Evolutionary conservation across 768 basidiomycete species (phyloP).

Genomic region (Cyclocybe cylindracea): DNA sequence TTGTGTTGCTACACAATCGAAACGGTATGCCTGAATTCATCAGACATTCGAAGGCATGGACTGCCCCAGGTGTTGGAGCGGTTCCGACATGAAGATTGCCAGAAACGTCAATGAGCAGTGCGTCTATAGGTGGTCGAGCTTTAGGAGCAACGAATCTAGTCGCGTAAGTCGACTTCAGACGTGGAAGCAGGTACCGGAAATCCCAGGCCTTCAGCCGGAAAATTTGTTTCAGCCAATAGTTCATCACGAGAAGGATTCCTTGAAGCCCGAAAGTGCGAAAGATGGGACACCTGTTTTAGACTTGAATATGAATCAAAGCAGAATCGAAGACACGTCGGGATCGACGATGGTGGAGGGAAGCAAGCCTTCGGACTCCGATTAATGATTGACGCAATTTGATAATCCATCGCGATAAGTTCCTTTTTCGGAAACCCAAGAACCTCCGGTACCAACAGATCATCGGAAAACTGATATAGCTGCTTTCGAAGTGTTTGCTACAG

Average conservation of each 20-base stretch:
- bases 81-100: slow-evolving; percentile 64
- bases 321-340: no score
- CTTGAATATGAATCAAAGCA: no score
- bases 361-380: no score
- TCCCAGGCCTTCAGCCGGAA: not conserved
- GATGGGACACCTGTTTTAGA: not conserved
- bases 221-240: not conserved
- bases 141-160: not conserved
- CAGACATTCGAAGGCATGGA: slow-evolving; percentile 41
- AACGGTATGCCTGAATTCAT: slow-evolving; percentile 38
- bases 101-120: slow-evolving; percentile 65
- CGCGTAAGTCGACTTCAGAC: not conserved
- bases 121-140: slow-evolving; percentile 42
- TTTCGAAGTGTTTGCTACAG: no score
- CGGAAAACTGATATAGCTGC: no score
- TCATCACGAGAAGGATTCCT: not conserved
- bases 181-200: not conserved
- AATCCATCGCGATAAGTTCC: no score
- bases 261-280: not conserved
- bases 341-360: no score
- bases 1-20: slow-evolving; percentile 68
- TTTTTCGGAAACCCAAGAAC: no score
- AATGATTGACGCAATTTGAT: no score
- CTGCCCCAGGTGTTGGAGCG: slow-evolving; percentile 48
- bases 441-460: no score